Evolutionary conservation across 345 rosid genomes (phyloP).

Genomic region (Aquilaria yunnanensis): DNA sequence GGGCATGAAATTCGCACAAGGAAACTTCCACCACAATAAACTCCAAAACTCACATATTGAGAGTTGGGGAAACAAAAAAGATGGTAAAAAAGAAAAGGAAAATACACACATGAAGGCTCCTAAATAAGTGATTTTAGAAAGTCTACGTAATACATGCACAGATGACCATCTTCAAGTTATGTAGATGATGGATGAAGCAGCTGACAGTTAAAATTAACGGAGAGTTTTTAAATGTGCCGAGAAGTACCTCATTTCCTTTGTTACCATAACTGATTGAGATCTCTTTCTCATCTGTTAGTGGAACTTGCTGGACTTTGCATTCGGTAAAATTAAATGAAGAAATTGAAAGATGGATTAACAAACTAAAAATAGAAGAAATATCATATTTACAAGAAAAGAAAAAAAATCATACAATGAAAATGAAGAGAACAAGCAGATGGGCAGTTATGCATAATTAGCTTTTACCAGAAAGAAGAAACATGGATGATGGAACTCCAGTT

Average conservation of each 20-base stretch:
- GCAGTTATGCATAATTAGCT: not conserved
- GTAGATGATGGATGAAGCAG: not conserved
- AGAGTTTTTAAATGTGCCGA: slow-evolving; percentile 1
- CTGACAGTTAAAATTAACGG: not conserved
- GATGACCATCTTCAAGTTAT: not conserved
- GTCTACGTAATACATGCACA: no score
- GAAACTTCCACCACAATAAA: no score
- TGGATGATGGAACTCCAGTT: slow-evolving; percentile 61
- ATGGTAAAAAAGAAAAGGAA: no score
- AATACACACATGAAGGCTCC: no score
- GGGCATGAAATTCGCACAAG: no score
- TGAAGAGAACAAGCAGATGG: not conserved
- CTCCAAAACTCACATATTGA: no score
- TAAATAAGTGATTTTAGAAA: no score
- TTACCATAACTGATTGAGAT: slow-evolving; percentile 83
- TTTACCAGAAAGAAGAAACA: slow-evolving; percentile 90
- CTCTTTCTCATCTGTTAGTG: slow-evolving; percentile 47
- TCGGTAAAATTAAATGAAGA: not conserved
- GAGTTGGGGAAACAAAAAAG: no score
- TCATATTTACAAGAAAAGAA: slow-evolving; percentile 2
- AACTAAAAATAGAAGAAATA: slow-evolving; percentile 11
- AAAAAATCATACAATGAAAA: not conserved
- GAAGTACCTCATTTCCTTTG: slow-evolving; percentile 95
- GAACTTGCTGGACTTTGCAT: slow-evolving; percentile 46
- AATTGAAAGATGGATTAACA: slow-evolving; percentile 15